phyloP scores from a whole-genome alignment of 257 asterid species.

The Fraxinus quadrangulata region DNA sequence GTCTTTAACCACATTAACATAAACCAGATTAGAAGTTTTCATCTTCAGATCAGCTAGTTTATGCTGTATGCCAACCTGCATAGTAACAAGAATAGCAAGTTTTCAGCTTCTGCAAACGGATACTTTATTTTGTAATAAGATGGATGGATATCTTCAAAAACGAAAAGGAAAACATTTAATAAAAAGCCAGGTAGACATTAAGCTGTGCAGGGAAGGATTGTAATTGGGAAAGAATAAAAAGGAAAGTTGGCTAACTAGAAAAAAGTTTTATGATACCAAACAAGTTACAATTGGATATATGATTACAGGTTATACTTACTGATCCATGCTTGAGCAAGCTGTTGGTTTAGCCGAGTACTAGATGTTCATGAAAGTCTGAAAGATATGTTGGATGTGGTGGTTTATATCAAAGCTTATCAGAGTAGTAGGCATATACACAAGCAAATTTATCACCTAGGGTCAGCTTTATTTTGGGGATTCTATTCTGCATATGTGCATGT shows the following conservation, averaged over 20 bases:
- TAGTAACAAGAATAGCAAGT: neutral
- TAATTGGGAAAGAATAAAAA: neutral
- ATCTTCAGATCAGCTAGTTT: slow-evolving; percentile 58
- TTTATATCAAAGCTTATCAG: neutral
- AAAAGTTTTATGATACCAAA: neutral
- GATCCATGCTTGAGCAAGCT: slow-evolving; percentile 11
- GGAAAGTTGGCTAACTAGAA: slow-evolving; percentile 4
- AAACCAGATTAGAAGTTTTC: slow-evolving; percentile 64
- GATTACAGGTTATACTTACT: slow-evolving; percentile 5
- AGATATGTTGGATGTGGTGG: neutral
- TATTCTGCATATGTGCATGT: neutral
- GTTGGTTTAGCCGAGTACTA: neutral
- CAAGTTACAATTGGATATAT: neutral
- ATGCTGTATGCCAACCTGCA: slow-evolving; percentile 85
- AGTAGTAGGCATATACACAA: neutral
- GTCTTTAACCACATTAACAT: slow-evolving; percentile 51
- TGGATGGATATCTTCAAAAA: neutral
- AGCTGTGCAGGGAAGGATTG: neutral
- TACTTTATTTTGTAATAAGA: neutral
- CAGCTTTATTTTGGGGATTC: neutral
- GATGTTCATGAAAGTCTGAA: neutral
- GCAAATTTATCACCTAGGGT: neutral
- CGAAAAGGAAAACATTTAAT: neutral
- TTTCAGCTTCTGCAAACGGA: slow-evolving; percentile 9
- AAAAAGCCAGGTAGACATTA: neutral